Conservation (phyloP, 805 yeast species). For the Candida namnaoensis region DNA sequence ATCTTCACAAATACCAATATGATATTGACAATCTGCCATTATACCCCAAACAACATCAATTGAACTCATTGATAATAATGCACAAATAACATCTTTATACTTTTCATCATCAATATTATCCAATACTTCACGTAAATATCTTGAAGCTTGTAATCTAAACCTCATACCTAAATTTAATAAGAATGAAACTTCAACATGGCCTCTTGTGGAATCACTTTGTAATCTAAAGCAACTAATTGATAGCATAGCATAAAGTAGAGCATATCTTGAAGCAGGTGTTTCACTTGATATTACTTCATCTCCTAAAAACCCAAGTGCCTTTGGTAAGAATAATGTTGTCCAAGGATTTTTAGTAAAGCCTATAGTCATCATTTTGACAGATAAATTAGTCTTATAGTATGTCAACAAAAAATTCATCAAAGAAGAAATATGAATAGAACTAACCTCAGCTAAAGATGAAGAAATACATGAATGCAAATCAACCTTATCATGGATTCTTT, state of each 20-base stretch:
- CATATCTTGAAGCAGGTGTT: slow-evolving; percentile 70
- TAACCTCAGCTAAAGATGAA: no score
- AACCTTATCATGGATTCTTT: no score
- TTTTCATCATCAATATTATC: slow-evolving; percentile 44
- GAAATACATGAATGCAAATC: no score
- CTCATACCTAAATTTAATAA: slow-evolving; percentile 68
- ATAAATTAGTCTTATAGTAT: slow-evolving; percentile 67
- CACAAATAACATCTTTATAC: slow-evolving; percentile 78
- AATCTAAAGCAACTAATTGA: slow-evolving; percentile 80
- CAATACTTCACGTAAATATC: slow-evolving; percentile 53
- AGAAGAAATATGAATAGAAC: no score
- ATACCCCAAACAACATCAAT: slow-evolving; percentile 89
- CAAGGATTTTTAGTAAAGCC: slow-evolving; percentile 74
- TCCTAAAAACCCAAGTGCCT: slow-evolving; percentile 77
- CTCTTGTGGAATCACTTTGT: slow-evolving; percentile 61
- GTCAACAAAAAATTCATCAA: slow-evolving; percentile 63
- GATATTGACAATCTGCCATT: slow-evolving; percentile 75
- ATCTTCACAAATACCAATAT: slow-evolving; percentile 68
- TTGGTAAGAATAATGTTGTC: slow-evolving; percentile 79
- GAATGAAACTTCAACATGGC: slow-evolving; percentile 59
- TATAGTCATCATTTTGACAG: slow-evolving; percentile 69
- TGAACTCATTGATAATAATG: slow-evolving; percentile 78
- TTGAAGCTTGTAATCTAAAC: slow-evolving; percentile 65
- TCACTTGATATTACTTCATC: slow-evolving; percentile 67
- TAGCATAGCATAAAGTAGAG: slow-evolving; percentile 66